Evolutionary conservation across 2,329 filamentous ascomycete species (phyloP).

Genomic region (Cercospora beticola): DNA sequence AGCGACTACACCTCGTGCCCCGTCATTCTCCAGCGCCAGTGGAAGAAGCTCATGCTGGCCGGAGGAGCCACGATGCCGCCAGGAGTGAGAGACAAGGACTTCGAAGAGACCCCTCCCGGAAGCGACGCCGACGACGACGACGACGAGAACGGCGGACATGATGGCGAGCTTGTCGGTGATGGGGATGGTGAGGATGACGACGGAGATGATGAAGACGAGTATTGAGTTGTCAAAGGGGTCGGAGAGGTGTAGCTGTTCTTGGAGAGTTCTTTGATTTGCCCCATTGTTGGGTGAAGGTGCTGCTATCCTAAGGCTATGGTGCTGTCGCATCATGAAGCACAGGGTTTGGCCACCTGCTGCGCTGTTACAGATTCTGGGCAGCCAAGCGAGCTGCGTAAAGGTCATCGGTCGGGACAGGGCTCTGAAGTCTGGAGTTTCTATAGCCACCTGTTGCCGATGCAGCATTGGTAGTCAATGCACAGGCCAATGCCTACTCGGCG

Average conservation of each 20-base stretch:
- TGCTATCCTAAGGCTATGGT: background rate
- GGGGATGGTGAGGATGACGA: background rate
- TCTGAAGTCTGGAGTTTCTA: background rate
- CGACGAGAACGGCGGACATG: background rate
- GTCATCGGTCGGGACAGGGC: background rate
- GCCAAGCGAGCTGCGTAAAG: background rate
- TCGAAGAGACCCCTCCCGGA: conserved; percentile 19
- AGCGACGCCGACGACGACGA: conserved; percentile 7
- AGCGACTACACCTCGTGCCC: conserved; percentile 34
- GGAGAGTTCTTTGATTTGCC: background rate
- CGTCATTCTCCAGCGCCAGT: conserved; percentile 41
- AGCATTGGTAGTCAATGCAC: background rate
- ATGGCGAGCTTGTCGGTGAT: background rate
- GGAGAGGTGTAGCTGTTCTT: background rate
- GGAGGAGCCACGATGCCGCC: conserved; percentile 23
- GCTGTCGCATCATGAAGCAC: background rate
- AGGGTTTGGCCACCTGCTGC: background rate
- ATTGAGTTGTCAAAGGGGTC: background rate
- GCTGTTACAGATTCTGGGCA: background rate
- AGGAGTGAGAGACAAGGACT: conserved; percentile 31
- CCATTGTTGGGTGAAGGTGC: background rate
- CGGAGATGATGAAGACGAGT: conserved; percentile 1
- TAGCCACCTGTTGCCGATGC: background rate
- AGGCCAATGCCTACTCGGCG: background rate
- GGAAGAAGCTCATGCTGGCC: conserved; percentile 42